Base-by-base conservation (phyloP, 2,329 filamentous ascomycete genomes). In the Epichloe hybrida region DNA sequence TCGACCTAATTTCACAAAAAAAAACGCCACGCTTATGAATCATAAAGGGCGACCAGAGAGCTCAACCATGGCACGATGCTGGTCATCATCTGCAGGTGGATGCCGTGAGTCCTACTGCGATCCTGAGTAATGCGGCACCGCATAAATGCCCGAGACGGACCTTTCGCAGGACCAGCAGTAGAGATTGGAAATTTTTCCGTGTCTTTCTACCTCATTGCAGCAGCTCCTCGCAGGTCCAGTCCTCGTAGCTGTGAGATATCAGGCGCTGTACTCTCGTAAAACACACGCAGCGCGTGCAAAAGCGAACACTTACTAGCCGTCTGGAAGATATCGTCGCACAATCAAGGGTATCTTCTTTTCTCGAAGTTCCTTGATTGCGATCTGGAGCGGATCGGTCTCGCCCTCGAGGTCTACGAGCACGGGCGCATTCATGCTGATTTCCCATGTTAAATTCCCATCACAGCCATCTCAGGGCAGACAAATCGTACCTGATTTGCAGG, bases 331-430 rank as follows among this genome's bases (percentile, higher is more conserved):
- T 64, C 93, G 81, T 66, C 93, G 81, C 57, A 98, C 87, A 52
- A 98, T 93, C 54, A 98, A 71, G 23, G 93, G 93, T 50, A 98
- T 95, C 79, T 98, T 98, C 80, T 97, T 97, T 74, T 97, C 90
- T 57, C 88, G 82, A 66, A 98, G 75, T 72, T 98, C 93, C 72
- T 97, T 97, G 68, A 96, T 86, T 23, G 93, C 93, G 65, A 98
- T 97, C 70, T 96, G 89, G 51, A 98, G 75, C 43, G 93, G 93
- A 72, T 98, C 93, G 48, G 93, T 97, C 75, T 97, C 91, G 63
- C 93, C 93, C 69, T 97, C 93, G 36, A 96, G 79, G 65, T 98
- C 93, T 49, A 98, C 93, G 44, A 98, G 77, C 34, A 97, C 90
- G 3, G 93, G 93, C 53, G 93, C 93, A 68, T 97, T 97, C 84